A percentile compares a stretch with the other conserved stretches of the same genome.
Evolutionary conservation across 495 filamentous ascomycete genomes (phyloP).

Genomic region (Aspergillus biplanus): DNA sequence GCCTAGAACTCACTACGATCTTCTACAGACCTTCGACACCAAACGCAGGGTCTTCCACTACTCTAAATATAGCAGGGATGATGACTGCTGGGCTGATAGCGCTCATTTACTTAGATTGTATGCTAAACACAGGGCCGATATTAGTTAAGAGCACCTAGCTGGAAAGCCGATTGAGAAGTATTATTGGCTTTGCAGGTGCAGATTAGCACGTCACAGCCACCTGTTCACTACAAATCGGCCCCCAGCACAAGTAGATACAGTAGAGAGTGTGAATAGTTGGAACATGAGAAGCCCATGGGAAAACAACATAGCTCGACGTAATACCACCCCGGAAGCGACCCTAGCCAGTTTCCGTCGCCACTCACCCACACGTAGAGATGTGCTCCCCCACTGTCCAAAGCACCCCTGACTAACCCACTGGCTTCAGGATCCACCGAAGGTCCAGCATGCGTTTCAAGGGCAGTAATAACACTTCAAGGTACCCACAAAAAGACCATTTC

Average conservation of each 20-base stretch:
- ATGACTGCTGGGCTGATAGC: neutral
- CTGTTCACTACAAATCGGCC: neutral
- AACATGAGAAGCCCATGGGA: constrained; percentile 17
- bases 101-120: constrained; percentile 14
- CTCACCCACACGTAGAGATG: constrained; percentile 31
- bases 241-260: constrained; percentile 17
- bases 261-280: constrained; percentile 20
- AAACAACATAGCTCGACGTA: constrained; percentile 46
- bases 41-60: constrained; percentile 1
- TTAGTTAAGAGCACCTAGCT: neutral
- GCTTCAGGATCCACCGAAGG: constrained; percentile 15
- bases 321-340: constrained; percentile 58
- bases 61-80: neutral
- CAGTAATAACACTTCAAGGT: constrained; percentile 19
- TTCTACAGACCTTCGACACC: neutral
- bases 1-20: neutral
- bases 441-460: constrained; percentile 11
- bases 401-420: constrained; percentile 14
- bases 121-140: constrained; percentile 15
- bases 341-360: constrained; percentile 55
- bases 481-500: constrained; percentile 18
- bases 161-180: neutral
- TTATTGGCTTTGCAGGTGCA: neutral
- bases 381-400: constrained; percentile 15
- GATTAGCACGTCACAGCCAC: constrained; percentile 6